Conservation (phyloP, 192 early-diverging fungal genomes). For the Borealophlyctis nickersoniae region DNA sequence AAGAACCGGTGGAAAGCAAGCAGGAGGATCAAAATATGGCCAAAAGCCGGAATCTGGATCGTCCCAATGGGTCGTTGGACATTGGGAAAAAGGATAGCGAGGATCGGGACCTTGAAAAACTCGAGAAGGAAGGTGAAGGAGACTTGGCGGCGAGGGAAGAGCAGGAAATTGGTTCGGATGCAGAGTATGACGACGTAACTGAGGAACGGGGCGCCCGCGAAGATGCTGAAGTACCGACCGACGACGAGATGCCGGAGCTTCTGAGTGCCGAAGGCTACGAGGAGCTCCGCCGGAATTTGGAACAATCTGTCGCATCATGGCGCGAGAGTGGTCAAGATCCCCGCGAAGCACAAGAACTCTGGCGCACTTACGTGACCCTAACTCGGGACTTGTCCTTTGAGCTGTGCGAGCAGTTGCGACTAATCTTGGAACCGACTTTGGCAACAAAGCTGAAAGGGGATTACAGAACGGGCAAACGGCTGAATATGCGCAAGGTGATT, state of each 20-base stretch:
- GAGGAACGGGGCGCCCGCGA: constrained; percentile 21
- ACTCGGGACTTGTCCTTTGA: constrained; percentile 88
- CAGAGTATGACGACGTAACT: constrained; percentile 18
- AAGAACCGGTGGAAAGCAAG: neutral
- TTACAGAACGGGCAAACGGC: constrained; percentile 95
- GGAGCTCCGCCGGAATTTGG: constrained; percentile 75
- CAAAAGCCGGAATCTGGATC: neutral
- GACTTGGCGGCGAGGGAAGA: constrained; percentile 8
- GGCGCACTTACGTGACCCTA: constrained; percentile 84
- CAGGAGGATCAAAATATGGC: neutral
- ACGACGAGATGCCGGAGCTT: constrained; percentile 52
- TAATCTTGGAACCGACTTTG: constrained; percentile 95
- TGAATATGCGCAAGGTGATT: constrained; percentile 99
- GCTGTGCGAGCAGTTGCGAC: constrained; percentile 90
- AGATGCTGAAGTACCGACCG: neutral
- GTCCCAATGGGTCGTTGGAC: neutral
- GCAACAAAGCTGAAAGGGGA: constrained; percentile 96
- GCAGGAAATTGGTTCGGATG: constrained; percentile 14
- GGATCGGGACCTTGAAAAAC: constrained; percentile 9
- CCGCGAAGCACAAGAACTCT: constrained; percentile 61
- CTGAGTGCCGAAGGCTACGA: constrained; percentile 55
- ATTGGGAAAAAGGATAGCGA: neutral
- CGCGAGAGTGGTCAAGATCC: constrained; percentile 59
- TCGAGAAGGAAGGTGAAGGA: constrained; percentile 22
- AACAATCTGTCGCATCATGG: constrained; percentile 74